phyloP scores from a whole-genome alignment of 2,329 filamentous ascomycete genomes.

The Aschersonia sp. region DNA sequence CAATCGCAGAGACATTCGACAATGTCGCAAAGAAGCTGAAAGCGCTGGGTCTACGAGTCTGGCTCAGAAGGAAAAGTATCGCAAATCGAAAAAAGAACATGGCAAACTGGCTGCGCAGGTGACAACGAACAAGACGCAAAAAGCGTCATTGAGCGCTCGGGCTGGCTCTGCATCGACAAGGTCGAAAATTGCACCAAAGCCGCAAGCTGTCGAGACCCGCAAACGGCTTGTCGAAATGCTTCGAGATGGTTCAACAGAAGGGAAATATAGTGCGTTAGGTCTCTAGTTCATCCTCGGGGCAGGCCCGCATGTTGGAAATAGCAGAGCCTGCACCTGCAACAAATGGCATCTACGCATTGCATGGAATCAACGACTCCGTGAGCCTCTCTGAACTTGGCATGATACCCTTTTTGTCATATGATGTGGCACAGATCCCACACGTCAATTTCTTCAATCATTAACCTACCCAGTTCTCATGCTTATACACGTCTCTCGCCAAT shows the following conservation, averaged over 20 bases:
- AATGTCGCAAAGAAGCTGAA: conserved; percentile 32
- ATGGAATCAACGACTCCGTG: no score
- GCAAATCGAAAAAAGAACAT: conserved; percentile 6
- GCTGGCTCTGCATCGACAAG: conserved; percentile 1
- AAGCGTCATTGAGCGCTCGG: not conserved
- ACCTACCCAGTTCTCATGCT: no score
- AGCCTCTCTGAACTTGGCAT: no score
- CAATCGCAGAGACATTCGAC: conserved; percentile 29
- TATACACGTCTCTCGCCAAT: no score
- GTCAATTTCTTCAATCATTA: no score
- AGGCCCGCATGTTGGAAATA: not conserved
- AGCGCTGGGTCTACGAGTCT: conserved; percentile 10
- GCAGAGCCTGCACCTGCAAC: no score
- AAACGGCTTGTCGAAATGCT: conserved; percentile 13
- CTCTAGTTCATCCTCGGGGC: conserved; percentile 10
- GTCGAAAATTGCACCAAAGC: conserved; percentile 1
- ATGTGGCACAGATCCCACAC: no score
- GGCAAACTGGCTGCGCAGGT: not conserved
- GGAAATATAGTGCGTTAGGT: conserved; percentile 20
- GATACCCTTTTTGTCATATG: no score
- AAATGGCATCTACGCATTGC: no score
- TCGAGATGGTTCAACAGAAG: conserved; percentile 12
- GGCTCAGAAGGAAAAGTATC: conserved; percentile 9
- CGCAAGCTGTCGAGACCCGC: conserved; percentile 1
- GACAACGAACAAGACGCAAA: not conserved